phyloP scores from a whole-genome alignment of 176 grass and related monocot species.

The Saccharum officinarum region DNA sequence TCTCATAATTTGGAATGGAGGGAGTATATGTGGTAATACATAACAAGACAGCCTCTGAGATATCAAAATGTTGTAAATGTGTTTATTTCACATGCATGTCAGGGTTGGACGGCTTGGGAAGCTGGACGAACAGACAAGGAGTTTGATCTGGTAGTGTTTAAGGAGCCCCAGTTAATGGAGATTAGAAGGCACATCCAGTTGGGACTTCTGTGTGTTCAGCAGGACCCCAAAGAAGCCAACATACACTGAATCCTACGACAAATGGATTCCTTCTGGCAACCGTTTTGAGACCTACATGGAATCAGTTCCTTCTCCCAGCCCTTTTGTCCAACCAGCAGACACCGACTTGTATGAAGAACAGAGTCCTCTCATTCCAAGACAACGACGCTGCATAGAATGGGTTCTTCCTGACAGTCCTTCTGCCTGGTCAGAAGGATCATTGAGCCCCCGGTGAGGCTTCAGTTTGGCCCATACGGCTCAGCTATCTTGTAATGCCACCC shows the following conservation, averaged over 20 bases:
- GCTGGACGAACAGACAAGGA: neutral
- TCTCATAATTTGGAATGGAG: no score
- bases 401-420: neutral
- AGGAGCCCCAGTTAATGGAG: neutral
- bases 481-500: neutral
- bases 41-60: neutral
- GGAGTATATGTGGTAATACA: no score
- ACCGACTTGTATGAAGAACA: no score
- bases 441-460: neutral
- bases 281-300: no score
- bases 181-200: neutral
- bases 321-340: no score
- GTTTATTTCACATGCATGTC: neutral
- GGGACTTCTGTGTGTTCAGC: neutral
- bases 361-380: no score
- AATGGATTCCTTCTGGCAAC: neutral
- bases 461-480: neutral
- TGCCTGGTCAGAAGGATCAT: neutral
- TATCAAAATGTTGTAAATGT: neutral
- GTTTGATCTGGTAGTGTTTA: neutral
- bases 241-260: neutral
- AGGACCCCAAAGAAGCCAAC: neutral
- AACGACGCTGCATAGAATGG: no score
- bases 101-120: neutral
- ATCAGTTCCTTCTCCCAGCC: no score